phyloP scores from a whole-genome alignment of 1,284 basidiomycete genomes.

The Lentinus polychrous region DNA sequence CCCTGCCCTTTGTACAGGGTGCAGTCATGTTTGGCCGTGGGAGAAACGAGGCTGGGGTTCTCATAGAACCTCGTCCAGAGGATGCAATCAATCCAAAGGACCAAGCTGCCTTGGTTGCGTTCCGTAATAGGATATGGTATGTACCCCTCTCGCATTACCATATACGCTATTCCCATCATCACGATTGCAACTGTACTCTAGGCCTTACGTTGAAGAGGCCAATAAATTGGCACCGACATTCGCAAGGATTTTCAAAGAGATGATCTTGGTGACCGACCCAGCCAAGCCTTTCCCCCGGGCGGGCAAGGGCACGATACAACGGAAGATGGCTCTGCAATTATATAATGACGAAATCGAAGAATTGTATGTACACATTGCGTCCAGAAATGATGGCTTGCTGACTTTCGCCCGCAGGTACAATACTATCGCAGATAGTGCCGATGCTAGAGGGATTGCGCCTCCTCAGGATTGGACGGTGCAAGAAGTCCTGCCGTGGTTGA shows the following conservation, averaged over 20 bases:
- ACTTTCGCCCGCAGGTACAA: constrained; percentile 14
- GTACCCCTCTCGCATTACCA: neutral
- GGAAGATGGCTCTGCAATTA: constrained; percentile 17
- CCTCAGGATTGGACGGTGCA: constrained; percentile 19
- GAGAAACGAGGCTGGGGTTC: constrained; percentile 16
- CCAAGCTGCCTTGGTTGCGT: constrained; percentile 4
- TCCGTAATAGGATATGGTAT: constrained; percentile 12
- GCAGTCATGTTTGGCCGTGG: constrained; percentile 19
- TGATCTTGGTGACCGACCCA: constrained; percentile 21
- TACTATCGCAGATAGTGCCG: constrained; percentile 16
- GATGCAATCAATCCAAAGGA: constrained; percentile 8
- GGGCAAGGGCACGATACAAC: constrained; percentile 22
- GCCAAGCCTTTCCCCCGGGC: constrained; percentile 22
- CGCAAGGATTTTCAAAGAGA: constrained; percentile 30
- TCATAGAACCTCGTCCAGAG: constrained; percentile 15
- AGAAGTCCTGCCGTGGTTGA: neutral
- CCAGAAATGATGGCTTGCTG: neutral
- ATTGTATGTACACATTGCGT: constrained; percentile 19
- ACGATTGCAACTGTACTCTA: too few relatives aligned
- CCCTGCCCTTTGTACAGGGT: constrained; percentile 23
- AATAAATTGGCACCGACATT: constrained; percentile 32
- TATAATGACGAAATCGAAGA: constrained; percentile 24
- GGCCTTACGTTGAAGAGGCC: constrained; percentile 28
- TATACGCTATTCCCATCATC: too few relatives aligned
- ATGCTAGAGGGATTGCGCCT: constrained; percentile 13